phyloP scores from a whole-genome alignment of 345 rosid genomes.

The Anacardium occidentale region DNA sequence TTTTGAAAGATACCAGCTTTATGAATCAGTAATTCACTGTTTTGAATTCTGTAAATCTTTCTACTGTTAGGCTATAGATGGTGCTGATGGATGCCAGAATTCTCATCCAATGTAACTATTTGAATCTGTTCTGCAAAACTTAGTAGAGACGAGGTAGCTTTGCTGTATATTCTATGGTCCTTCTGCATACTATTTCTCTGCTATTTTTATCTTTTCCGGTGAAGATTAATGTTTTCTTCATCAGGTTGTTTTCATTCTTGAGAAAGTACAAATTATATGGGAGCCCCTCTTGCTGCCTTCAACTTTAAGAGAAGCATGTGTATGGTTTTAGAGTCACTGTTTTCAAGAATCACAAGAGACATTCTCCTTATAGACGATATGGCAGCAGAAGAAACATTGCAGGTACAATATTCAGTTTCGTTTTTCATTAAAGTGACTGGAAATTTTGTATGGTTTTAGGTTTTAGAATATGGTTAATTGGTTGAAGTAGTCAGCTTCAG shows the following conservation, averaged over 20 bases:
- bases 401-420: constrained; percentile 38
- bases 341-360: constrained; percentile 70
- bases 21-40: neutral
- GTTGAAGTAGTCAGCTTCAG: constrained; percentile 61
- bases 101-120: constrained; percentile 77
- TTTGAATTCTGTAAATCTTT: constrained; percentile 4
- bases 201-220: constrained; percentile 11
- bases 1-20: constrained; percentile 5
- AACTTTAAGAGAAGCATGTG: constrained; percentile 83
- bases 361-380: constrained; percentile 87
- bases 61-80: constrained; percentile 69
- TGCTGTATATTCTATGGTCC: constrained; percentile 18
- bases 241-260: constrained; percentile 85
- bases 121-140: constrained; percentile 91
- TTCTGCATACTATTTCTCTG: constrained; percentile 2
- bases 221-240: constrained; percentile 17
- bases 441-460: constrained; percentile 7
- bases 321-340: constrained; percentile 69
- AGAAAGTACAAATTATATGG: constrained; percentile 94
- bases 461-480: constrained; percentile 15
- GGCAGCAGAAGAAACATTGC: constrained; percentile 96
- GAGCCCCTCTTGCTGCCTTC: constrained; percentile 76
- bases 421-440: constrained; percentile 4
- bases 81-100: constrained; percentile 93
- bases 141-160: constrained; percentile 79